Evolutionary conservation across 805 yeast genomes (phyloP), one percentile per base, ranked within the genome.

Genomic region (Millerozyma miso): DNA sequence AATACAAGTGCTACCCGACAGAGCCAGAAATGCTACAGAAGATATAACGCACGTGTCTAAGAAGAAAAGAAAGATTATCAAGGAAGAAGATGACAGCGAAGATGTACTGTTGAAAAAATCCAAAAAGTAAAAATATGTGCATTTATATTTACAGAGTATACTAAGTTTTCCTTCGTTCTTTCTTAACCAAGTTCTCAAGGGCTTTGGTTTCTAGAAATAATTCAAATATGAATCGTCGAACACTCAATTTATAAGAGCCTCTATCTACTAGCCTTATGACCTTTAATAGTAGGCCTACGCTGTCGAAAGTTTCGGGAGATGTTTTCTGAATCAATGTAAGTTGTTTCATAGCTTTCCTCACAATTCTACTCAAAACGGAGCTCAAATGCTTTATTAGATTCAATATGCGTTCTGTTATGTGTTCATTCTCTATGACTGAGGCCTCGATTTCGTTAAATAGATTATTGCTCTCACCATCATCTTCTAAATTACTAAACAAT

Each of bases 151-250:
- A 31, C 42, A 45, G 33, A 19, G 15, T 23, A 33, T 8, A 32
- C 34, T 40, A 35, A 13, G 46, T 43, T 29, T 41, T 45, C 43
- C 60, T 68, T 23, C 74, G 62, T 42, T 76, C 79, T 39, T 71
- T 63, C 54, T 66, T 71, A 31, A 79, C 68, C 39, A 81, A 50
- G 10, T 61, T 60, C 45, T 81, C 87, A 56, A 84, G 62, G 35
- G 80, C 65, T 26, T 67, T 67, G 10, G 74, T 67, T 48, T 76
- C 74, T 18, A 61, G 49, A 49, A 86, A 78, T 41, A 85, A 63
- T 35, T 82, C 90, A 52, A 83, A 74, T 13, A 88, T 65, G 54
- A 81, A 83, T 48, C 79, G 72, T 31, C 95, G 66, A 15, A 79
- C 79, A 3, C 78, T 77, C 40, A 77, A 79, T 49, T 82, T 77